Percentiles rank a stretch among this genome's conserved stretches.
phyloP scores from a whole-genome alignment of 805 yeast genomes.

The Wickerhamiella allomyrinae region DNA sequence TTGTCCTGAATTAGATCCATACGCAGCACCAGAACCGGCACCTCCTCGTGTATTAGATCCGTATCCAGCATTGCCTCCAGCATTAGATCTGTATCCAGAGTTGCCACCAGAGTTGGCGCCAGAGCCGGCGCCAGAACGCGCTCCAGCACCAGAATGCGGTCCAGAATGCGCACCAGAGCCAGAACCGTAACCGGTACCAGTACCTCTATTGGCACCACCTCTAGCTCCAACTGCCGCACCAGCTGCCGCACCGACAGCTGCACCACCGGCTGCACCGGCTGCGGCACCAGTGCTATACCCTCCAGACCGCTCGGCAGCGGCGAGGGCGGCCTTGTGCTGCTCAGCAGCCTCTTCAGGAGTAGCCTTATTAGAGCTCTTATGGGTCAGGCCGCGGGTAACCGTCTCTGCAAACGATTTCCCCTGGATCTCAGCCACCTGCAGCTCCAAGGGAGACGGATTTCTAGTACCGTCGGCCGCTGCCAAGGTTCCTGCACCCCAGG shows the following conservation, averaged over 20 bases:
- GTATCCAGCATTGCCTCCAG: no score
- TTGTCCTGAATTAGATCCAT: no score
- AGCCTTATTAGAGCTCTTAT: slow-evolving; percentile 6
- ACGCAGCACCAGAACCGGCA: no score
- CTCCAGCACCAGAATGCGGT: no score
- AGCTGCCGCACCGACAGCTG: slow-evolving; percentile 7
- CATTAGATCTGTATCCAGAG: no score
- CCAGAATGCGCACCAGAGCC: no score
- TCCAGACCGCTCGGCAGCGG: not conserved
- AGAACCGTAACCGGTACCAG: no score
- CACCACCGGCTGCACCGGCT: slow-evolving; percentile 7
- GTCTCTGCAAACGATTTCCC: slow-evolving; percentile 48
- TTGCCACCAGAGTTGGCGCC: no score
- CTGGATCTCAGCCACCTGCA: slow-evolving; percentile 48
- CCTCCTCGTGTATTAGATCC: no score
- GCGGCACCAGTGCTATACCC: slow-evolving; percentile 4
- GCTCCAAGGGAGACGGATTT: slow-evolving; percentile 47
- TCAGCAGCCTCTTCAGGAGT: not conserved
- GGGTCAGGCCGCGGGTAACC: slow-evolving; percentile 13
- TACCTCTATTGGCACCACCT: not conserved
- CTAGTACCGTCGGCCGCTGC: slow-evolving; percentile 73
- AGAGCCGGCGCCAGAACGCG: no score
- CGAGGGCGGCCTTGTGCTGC: not conserved
- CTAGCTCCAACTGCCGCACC: not conserved
- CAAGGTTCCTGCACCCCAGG: slow-evolving; percentile 77